Conservation (phyloP, 73 alveolate species). For the Uronychia binucleata region DNA sequence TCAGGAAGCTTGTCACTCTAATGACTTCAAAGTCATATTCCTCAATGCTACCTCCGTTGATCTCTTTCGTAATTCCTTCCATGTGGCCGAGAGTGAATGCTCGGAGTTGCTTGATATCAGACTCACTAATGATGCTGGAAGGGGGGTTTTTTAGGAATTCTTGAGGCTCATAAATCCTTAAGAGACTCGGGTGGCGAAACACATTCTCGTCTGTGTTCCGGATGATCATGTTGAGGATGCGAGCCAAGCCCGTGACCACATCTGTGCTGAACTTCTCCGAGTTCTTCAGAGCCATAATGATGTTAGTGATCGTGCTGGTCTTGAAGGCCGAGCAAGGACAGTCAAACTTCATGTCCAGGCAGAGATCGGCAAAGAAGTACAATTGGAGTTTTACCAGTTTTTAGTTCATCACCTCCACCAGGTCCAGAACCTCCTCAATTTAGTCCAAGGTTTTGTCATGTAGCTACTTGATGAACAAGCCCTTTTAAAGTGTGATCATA, state of each 20-base stretch:
- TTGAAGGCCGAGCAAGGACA: slow-evolving; percentile 23
- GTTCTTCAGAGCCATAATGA: slow-evolving; percentile 2
- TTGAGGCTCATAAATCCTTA: slow-evolving; percentile 24
- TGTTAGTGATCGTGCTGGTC: slow-evolving; percentile 7
- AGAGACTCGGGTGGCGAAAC: neutral
- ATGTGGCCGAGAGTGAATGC: slow-evolving; percentile 10
- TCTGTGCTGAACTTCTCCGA: neutral
- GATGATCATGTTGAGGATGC: slow-evolving; percentile 26
- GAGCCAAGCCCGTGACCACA: slow-evolving; percentile 21
- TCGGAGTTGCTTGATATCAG: slow-evolving; percentile 10
- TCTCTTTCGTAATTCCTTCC: neutral
- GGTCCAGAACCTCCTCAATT: neutral
- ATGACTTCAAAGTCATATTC: slow-evolving; percentile 22
- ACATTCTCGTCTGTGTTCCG: slow-evolving; percentile 28
- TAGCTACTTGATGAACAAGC: slow-evolving; percentile 8
- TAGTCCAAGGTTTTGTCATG: slow-evolving; percentile 33
- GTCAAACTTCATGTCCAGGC: slow-evolving; percentile 36
- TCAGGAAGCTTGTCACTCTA: slow-evolving; percentile 12
- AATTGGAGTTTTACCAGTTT: slow-evolving; percentile 19
- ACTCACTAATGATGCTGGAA: neutral
- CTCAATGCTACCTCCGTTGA: neutral
- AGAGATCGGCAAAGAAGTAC: slow-evolving; percentile 47
- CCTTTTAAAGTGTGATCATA: neutral
- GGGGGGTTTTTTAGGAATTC: neutral
- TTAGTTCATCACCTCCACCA: neutral